A percentile compares a stretch with the other conserved stretches of the same genome.
phyloP scores from a whole-genome alignment of 2,329 filamentous ascomycete genomes.

The Venturia carpophila region DNA sequence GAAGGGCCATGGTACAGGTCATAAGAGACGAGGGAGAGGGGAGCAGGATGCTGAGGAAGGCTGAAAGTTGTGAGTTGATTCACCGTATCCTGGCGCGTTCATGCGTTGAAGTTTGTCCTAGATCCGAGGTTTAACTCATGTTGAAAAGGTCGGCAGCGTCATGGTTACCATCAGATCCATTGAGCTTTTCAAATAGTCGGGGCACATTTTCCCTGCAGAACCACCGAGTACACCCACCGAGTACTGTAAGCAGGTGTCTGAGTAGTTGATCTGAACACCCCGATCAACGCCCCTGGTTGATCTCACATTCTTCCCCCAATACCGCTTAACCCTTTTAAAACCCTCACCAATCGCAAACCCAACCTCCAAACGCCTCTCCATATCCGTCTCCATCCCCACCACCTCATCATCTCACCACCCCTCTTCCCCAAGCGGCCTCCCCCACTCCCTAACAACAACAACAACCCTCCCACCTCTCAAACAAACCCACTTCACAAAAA shows the following conservation, averaged over 20 bases:
- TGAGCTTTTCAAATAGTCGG: no score
- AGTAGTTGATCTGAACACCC: no score
- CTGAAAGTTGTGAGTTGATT: conserved; percentile 30
- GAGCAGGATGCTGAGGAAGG: conserved; percentile 73
- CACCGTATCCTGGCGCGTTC: background rate
- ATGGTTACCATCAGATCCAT: no score
- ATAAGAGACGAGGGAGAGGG: conserved; percentile 46
- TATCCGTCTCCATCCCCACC: no score
- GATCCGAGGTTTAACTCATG: background rate
- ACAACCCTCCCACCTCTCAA: background rate
- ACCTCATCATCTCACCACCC: background rate
- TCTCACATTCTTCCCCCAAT: no score
- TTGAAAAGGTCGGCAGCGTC: background rate
- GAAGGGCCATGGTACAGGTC: conserved; percentile 34
- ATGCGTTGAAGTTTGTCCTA: background rate
- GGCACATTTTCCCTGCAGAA: no score
- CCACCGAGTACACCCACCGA: no score
- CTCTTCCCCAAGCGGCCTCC: background rate
- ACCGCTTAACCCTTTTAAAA: no score
- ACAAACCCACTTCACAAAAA: background rate
- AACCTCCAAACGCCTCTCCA: no score
- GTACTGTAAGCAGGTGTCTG: no score
- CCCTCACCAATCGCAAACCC: no score
- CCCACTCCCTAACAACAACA: background rate
- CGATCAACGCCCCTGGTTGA: no score